Evolutionary conservation across 768 basidiomycete genomes (phyloP), one percentile per base, ranked within the genome.

Genomic region (Termitomyces sp.): DNA sequence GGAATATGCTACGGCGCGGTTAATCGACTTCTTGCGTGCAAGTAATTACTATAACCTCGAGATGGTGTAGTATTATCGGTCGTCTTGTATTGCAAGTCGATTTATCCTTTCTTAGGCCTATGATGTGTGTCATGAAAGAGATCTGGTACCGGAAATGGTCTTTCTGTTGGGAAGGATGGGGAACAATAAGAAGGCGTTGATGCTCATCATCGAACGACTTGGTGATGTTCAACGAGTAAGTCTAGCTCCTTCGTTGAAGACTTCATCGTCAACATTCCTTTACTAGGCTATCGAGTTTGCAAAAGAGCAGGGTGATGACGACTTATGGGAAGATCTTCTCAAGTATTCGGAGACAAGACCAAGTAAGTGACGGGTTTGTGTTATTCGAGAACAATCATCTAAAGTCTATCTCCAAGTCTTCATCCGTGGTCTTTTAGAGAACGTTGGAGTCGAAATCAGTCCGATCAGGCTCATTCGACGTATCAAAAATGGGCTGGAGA

Each of bases 91-190:
- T 16, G 24, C 24, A 15, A 20, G 26, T 24, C 61, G 51, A 56
- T 50, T 12, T 5, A 2, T 29, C 24, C 7, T 56, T 6, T 59
- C 28, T 3, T 28, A 94, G 90, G 95, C 95, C 16, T 98, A 94
- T 68, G 77, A 80, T 49, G 85, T 93, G 24, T 98, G 94, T 69
- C 85, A 86, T 65, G 84, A 86, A 52, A 84, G 86, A 22, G 94
- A 95, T 67, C 78, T 94, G 29, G 94, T 99, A 0, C 85, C 85
- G 0, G 97, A 98, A 73, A 96, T 97, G 93, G 96, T 99, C 18
- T 99, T 96, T 74, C 79, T 98, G 0, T 84, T 98, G 1, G 97
- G 96, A 0, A 84, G 92, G 29, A 98, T 98, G 95, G 97, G 97
- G 9, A 92, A 98, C 72, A 97, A 97, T 72, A 96, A 94, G 77